Conservation (phyloP, 129 eudicot species). For the Apium graveolens region DNA sequence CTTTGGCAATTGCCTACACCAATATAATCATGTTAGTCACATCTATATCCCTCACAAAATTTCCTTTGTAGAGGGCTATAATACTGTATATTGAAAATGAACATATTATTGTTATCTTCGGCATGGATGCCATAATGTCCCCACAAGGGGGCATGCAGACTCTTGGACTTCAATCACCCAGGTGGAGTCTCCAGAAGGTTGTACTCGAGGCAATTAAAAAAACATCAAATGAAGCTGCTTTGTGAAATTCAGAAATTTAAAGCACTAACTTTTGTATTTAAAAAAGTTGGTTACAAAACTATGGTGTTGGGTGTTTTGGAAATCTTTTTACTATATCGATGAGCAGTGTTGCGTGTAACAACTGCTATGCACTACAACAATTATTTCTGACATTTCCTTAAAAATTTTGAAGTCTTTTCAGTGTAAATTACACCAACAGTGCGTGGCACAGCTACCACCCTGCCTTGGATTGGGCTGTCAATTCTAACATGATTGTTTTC, state of each 20-base stretch:
- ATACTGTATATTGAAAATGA: background rate
- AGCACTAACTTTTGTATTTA: background rate
- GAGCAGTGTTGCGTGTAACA: background rate
- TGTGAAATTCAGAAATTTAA: background rate
- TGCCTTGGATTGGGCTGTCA: no score
- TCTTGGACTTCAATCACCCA: background rate
- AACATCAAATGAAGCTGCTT: background rate
- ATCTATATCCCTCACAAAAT: slow-evolving; percentile 8
- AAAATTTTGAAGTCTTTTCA: no score
- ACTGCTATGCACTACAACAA: no score
- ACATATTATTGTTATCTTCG: background rate
- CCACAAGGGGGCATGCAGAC: background rate
- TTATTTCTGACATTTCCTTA: no score
- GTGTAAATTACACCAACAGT: no score
- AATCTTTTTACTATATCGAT: no score
- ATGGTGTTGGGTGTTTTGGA: no score
- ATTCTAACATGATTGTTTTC: no score
- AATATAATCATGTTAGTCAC: background rate
- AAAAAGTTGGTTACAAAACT: background rate
- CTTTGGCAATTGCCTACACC: slow-evolving; percentile 92
- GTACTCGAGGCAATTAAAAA: background rate
- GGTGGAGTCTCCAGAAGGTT: background rate
- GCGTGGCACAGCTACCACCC: no score
- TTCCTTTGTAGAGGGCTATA: background rate
- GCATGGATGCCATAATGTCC: background rate